Evolutionary conservation across 2,329 filamentous ascomycete genomes (phyloP), one percentile per base, ranked within the genome.

Genomic region (Aspergillus pseudoglaucus): DNA sequence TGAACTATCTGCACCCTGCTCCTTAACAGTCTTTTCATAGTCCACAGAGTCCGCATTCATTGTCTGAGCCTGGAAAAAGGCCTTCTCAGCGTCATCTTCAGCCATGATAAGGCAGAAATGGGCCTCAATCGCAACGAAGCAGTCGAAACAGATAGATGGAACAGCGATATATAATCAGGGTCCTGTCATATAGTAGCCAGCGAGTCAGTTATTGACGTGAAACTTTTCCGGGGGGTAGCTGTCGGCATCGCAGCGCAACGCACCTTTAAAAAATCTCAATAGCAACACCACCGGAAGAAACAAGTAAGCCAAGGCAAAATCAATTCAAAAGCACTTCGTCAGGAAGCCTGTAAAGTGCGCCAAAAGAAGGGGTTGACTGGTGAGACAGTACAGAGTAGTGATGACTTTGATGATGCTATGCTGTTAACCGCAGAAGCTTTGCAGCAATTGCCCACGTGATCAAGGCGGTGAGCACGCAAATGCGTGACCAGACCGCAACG

Each of bases 1-100:
- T 59, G 70, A 76, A 67, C 74, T 75, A 68, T 76, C 75, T 69
- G 75, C 67, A 64, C 67, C 72, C 65, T 76, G 73, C 62, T 71
- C 73, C 75, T 77, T 80, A 56, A 72, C 64, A 65, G 62, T 66
- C 62, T 69, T 70, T 6, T 20, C 37, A 54, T 60, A 57, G 51
- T 60, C 52, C 54, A 62, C 59, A 56, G 61, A 64, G 38, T 69
- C 64, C 49, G 66, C 64, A 56, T 73, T 71, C 56, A 67, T 62
- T 47, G 65, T 59, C 65, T 79, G 74, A 38, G 74, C 71, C 57
- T 72, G 66, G 50, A 79, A 72, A 58, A 78, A 79, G 52, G 75
- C 75, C 50, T 72, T 67, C 64, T 80, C 76, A 50, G 73, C 70
- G 58, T 76, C 76, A 64, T 76, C 72, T 58, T 75, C 75, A 47